phyloP scores from a whole-genome alignment of 2,329 filamentous ascomycete genomes.

The Epichloe uncinata region DNA sequence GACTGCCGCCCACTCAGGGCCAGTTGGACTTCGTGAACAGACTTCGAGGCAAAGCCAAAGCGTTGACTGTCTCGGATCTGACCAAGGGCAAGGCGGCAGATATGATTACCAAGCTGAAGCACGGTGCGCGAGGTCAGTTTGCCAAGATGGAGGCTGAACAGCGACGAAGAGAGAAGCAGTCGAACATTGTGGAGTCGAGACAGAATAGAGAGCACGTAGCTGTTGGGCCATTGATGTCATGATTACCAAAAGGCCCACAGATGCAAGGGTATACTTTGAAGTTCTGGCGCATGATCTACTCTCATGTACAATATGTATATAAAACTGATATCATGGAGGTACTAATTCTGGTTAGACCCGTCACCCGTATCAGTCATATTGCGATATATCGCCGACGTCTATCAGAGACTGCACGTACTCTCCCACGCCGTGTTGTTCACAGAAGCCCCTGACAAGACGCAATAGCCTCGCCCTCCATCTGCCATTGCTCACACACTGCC shows the following conservation, averaged over 20 bases:
- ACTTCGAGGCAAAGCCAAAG: slow-evolving; percentile 37
- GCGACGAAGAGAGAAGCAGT: slow-evolving; percentile 30
- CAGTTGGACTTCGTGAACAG: slow-evolving; percentile 62
- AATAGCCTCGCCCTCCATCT: not conserved
- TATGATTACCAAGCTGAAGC: slow-evolving; percentile 85
- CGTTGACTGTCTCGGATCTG: slow-evolving; percentile 41
- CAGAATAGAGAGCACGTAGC: slow-evolving; percentile 36
- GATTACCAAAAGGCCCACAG: not conserved
- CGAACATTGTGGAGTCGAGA: slow-evolving; percentile 24
- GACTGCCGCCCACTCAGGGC: slow-evolving; percentile 44
- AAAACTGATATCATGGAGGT: no score
- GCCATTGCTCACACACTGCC: slow-evolving; percentile 4
- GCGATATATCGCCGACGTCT: no score
- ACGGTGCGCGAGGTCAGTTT: slow-evolving; percentile 60
- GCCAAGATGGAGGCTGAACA: slow-evolving; percentile 37
- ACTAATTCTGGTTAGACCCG: no score
- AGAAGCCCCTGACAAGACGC: not conserved
- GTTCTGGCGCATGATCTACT: not conserved
- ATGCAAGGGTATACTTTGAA: not conserved
- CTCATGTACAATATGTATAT: not conserved
- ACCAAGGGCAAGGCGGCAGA: slow-evolving; percentile 74
- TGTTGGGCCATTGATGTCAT: slow-evolving; percentile 37
- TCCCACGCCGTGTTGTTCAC: not conserved
- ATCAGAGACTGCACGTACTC: no score
- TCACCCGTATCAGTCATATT: no score